These are phyloP conservation scores for Xylaria sp. DNA, from an alignment of 495 filamentous ascomycete genomes.

Conservation along the genomic window DNA sequence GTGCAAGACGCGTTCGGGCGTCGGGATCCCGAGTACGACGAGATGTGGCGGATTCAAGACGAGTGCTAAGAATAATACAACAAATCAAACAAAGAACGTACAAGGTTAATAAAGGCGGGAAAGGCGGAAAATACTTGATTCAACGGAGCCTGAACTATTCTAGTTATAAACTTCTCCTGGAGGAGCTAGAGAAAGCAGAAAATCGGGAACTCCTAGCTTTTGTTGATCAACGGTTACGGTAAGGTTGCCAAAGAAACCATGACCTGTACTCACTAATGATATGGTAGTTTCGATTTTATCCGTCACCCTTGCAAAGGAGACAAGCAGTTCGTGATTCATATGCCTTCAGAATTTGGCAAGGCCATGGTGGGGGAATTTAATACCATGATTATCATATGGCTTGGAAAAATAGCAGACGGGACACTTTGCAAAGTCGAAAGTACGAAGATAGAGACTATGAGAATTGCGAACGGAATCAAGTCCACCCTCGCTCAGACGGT, in stretches of 20 bases:
- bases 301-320: neutral
- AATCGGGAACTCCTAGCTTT: neutral
- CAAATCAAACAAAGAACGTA: too few relatives aligned
- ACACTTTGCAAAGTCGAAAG: neutral
- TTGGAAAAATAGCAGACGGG: neutral
- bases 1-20: too few relatives aligned
- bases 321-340: constrained; percentile 7
- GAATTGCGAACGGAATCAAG: neutral
- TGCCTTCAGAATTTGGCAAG: neutral
- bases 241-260: neutral
- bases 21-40: too few relatives aligned
- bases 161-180: neutral
- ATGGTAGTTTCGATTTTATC: neutral
- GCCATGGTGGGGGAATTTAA: neutral
- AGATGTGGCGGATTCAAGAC: too few relatives aligned
- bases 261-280: neutral
- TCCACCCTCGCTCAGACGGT: neutral
- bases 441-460: neutral
- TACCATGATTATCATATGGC: neutral
- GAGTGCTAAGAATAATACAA: too few relatives aligned
- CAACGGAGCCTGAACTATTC: neutral
- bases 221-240: neutral
- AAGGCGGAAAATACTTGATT: neutral
- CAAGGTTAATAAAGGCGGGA: too few relatives aligned
- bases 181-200: neutral